Evolutionary conservation across 148 eudicot genomes (phyloP), one percentile per base, ranked within the genome.

Genomic region (Mesembryanthemum crystallinum): DNA sequence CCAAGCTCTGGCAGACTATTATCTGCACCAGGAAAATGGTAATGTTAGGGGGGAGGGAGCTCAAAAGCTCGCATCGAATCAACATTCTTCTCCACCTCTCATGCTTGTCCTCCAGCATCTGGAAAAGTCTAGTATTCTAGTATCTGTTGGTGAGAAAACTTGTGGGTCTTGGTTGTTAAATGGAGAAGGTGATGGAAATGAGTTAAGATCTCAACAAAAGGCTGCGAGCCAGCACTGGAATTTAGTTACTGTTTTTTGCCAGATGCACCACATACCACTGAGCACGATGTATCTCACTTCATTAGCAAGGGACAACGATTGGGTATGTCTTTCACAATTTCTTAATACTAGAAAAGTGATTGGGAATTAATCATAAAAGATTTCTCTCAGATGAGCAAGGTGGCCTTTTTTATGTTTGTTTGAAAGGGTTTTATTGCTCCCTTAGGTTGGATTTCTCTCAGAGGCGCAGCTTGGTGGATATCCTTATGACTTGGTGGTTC

Each of bases 401-500:
- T n/a, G 30, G 51, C 62, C 54, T 67, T 71, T 62, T 42, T n/a
- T 37, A 4, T 67, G 72, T 54, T 57, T 35, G 27, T 55, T 37
- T 61, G 69, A 76, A 67, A 84, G 57, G 51, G 33, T 54, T 9
- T 52, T 78, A 27, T 37, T 81, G 39, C 71, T 59, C 52, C 77
- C 65, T 49, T 74, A 91, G 98, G 92, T 93, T 87, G 96, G 98
- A 21, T 93, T 93, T 81, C 88, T 93, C 68, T 88, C 91, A 60
- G 98, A 94, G 83, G 95, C 96, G 39, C 98, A 92, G 83, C 67
- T 86, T 83, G 98, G 97, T 76, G 94, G 92, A 83, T 90, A 94
- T 81, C 77, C 95, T 76, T 86, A 83, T 81, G 96, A 94, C 64
- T 77, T 83, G 60, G 89, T 92, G 79, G 67, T 89, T 37, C 87